Base-by-base conservation (phyloP, 305 asterid genomes). In the Fraxinus xanthoxyloides region DNA sequence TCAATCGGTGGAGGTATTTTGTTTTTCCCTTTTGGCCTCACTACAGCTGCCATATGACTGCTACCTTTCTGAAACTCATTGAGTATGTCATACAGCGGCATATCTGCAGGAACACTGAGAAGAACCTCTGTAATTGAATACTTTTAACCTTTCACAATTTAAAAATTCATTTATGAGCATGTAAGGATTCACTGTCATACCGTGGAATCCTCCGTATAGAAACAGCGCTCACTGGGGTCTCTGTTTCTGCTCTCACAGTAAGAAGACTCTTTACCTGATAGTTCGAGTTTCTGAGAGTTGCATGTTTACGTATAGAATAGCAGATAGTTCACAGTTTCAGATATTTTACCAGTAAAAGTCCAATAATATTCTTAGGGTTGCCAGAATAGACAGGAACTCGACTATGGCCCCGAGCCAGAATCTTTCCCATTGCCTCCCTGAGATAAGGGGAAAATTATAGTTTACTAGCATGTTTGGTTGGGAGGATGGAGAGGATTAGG, bases 1-100 rank as follows among this genome's bases (percentile, higher is more conserved):
- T 84, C 81, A 15, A 86, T 86, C 26, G 89, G 46, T 26, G 97
- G 88, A 75, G 92, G 93, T 51, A 70, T 92, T 86, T 80, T 89
- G 69, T 54, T 89, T 84, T 81, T 86, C 77, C 89, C 89, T 85
- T 86, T 91, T 65, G 90, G 83, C 87, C 79, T 95, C 86, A 95
- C 97, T 34, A 95, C 98, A 81, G 97, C 97, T 54, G 98, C 98
- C 98, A 95, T 93, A 80, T 95, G 98, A 81, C 98, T 95, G 88
- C 97, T 89, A 19, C 98, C 98, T 84, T 95, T 93, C 79, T 93
- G 98, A 67, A 95, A 95, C 84, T 92, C 98, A 21, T 93, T 93
- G 17, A 95, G 92, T 84, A 95, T 95, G 91, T 95, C 98, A 34
- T 95, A 95, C 28, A 95, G 86, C 31, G 98, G 98, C 98, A 95